Conservation (phyloP, 306 rosid species). For the Gillenia trifoliata region DNA sequence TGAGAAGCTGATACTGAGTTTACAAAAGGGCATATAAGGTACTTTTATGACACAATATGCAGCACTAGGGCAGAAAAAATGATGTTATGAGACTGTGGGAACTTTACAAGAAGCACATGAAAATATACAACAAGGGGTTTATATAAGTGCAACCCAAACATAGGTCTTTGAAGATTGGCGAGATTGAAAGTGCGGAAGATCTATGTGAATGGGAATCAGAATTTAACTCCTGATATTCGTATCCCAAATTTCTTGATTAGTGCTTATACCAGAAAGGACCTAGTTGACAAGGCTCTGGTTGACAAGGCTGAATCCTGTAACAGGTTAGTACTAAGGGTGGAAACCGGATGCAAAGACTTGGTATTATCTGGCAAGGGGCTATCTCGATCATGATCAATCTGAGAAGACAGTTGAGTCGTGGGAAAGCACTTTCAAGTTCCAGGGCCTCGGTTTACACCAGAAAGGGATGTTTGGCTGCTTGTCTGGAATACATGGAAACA, state of each 20-base stretch:
- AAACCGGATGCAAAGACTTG: slow-evolving; percentile 6
- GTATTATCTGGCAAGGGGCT: slow-evolving; percentile 8
- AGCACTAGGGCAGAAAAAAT: slow-evolving; percentile 24
- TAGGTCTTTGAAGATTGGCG: slow-evolving; percentile 14
- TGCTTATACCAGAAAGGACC: slow-evolving; percentile 24
- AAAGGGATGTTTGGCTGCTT: slow-evolving; percentile 9
- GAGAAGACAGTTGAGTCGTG: slow-evolving; percentile 15
- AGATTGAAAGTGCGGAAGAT: slow-evolving; percentile 28
- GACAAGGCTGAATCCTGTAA: slow-evolving; percentile 20
- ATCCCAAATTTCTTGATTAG: slow-evolving; percentile 20
- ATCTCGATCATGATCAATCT: slow-evolving; percentile 2
- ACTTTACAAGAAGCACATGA: slow-evolving; percentile 3
- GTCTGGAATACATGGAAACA: slow-evolving; percentile 14
- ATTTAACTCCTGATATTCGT: slow-evolving; percentile 14
- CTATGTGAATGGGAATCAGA: slow-evolving; percentile 26
- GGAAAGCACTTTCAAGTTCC: slow-evolving; percentile 1
- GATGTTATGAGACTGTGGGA: slow-evolving; percentile 25
- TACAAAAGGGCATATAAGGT: slow-evolving; percentile 2
- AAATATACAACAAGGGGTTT: slow-evolving; percentile 13
- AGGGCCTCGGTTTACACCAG: slow-evolving; percentile 4
- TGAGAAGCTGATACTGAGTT: slow-evolving; percentile 5
- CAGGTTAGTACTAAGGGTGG: not conserved
- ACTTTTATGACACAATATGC: slow-evolving; percentile 23
- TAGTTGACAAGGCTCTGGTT: too few relatives aligned
- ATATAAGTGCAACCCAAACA: too few relatives aligned